These are phyloP conservation scores for Tricholoma saponaceum DNA, from an alignment of 768 basidiomycete genomes.

Conservation along the genomic window DNA sequence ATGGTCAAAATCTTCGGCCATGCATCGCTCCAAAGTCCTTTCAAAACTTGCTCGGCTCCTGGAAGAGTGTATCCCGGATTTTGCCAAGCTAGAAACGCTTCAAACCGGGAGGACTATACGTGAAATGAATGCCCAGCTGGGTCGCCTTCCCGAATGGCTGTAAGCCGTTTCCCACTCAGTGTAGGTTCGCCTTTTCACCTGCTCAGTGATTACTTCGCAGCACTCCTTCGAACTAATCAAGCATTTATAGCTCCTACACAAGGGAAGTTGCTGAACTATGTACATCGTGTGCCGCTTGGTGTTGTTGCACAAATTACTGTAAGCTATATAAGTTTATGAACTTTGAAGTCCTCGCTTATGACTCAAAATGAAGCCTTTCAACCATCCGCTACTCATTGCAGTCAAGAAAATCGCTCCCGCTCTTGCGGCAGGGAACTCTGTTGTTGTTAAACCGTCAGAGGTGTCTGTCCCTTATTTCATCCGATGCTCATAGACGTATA, in stretches of 20 bases:
- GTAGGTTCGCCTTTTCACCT: constrained; percentile 1
- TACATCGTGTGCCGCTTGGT: constrained; percentile 75
- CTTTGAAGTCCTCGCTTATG: not conserved
- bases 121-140: constrained; percentile 79
- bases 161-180: constrained; percentile 29
- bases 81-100: constrained; percentile 63
- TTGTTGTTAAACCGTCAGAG: constrained; percentile 82
- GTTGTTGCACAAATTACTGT: constrained; percentile 91
- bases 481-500: not conserved
- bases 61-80: constrained; percentile 49
- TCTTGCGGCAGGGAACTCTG: constrained; percentile 79
- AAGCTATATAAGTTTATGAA: constrained; percentile 13
- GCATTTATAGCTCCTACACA: constrained; percentile 73
- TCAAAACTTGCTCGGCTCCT: constrained; percentile 60
- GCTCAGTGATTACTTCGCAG: constrained; percentile 70
- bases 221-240: constrained; percentile 67
- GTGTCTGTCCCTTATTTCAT: constrained; percentile 24
- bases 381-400: constrained; percentile 86
- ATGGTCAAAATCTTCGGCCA: constrained; percentile 63
- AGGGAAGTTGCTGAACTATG: constrained; percentile 75
- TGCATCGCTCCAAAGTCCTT: constrained; percentile 62
- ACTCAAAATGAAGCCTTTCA: constrained; percentile 59
- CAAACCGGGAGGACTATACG: constrained; percentile 82
- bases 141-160: constrained; percentile 84
- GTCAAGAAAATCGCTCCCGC: constrained; percentile 87